Base-by-base conservation (phyloP, 805 yeast genomes). In the Wickerhamiella azyma region DNA sequence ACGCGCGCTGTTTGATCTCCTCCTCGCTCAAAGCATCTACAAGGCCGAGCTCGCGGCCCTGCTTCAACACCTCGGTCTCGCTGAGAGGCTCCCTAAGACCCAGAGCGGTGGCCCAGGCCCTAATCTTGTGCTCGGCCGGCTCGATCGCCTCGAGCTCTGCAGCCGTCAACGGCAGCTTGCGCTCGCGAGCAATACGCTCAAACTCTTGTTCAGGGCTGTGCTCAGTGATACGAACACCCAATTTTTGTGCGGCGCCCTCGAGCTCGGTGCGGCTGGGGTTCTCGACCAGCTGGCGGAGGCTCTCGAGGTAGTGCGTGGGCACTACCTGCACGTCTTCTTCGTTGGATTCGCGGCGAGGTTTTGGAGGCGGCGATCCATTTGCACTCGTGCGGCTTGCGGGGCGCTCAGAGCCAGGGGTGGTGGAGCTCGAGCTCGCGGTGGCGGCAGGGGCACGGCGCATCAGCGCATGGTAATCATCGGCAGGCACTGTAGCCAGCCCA, bases 401-500 rank as follows among this genome's bases (percentile, higher is more conserved):
- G n/a, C 19, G 29, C 8, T 17, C 26, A n/a, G n/a, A n/a, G n/a
- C n/a, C n/a, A n/a, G n/a, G n/a, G n/a, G n/a, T n/a, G n/a, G n/a
- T 28, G 9, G 32, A 28, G n/a, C n/a, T 11, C 32, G 32, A 4
- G 4, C 13, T 28, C 5, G n/a, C 32, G 5, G 44, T 24, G 13
- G 16, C 26, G 6, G 29, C 21, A 10, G 24, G n/a, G 11, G 30
- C 14, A 9, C 44, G 44, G 24, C 44, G 37, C 10, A 41, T 37
- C 16, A 30, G 6, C 2, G 26, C 45, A 40, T 58, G 60, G 51
- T 69, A 72, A 46, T 72, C 76, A 0, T 68, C 73, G 5, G 59
- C 51, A 1, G 76, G 66, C 37, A 74, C 50, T 1, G 73, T 68
- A 2, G 69, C 62, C 42, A 74, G 55, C 8, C 68, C 67, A 52